phyloP scores from a whole-genome alignment of 805 yeast genomes.

The Candida tallmaniae region DNA sequence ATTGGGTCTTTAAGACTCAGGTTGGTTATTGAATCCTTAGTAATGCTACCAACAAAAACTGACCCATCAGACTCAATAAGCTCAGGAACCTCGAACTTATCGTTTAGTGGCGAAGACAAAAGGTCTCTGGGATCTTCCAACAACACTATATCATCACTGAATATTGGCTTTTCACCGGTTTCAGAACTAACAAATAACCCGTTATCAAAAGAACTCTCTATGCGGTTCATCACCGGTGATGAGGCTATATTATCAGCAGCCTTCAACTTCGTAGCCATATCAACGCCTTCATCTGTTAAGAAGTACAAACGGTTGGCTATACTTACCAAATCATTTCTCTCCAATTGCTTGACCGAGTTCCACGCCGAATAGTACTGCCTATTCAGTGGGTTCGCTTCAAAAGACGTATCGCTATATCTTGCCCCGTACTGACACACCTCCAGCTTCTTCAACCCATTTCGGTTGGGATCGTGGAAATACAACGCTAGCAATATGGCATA shows the following conservation, averaged over 20 bases:
- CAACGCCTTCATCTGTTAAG: constrained; percentile 66
- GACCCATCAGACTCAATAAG: no score
- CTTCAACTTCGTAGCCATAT: constrained; percentile 54
- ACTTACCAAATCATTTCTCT: constrained; percentile 55
- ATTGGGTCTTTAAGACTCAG: not conserved
- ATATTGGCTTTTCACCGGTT: not conserved
- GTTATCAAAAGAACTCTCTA: constrained; percentile 32
- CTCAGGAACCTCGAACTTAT: no score
- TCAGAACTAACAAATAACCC: constrained; percentile 26
- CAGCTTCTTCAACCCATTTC: constrained; percentile 59
- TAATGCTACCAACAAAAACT: no score
- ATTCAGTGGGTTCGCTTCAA: constrained; percentile 55
- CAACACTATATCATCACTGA: constrained; percentile 7
- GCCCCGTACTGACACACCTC: constrained; percentile 53
- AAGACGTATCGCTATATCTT: constrained; percentile 53
- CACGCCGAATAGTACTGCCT: constrained; percentile 71
- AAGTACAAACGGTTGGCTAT: constrained; percentile 50
- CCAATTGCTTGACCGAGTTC: constrained; percentile 61
- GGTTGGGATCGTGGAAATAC: constrained; percentile 41
- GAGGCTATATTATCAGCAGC: constrained; percentile 37
- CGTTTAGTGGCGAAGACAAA: constrained; percentile 6
- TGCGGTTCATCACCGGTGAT: constrained; percentile 16
- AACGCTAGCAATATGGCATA: constrained; percentile 73
- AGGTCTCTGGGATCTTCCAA: constrained; percentile 10
- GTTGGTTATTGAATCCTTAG: not conserved